phyloP scores from a whole-genome alignment of 1,284 basidiomycete species.

The Phellopilus nigrolimitatus region DNA sequence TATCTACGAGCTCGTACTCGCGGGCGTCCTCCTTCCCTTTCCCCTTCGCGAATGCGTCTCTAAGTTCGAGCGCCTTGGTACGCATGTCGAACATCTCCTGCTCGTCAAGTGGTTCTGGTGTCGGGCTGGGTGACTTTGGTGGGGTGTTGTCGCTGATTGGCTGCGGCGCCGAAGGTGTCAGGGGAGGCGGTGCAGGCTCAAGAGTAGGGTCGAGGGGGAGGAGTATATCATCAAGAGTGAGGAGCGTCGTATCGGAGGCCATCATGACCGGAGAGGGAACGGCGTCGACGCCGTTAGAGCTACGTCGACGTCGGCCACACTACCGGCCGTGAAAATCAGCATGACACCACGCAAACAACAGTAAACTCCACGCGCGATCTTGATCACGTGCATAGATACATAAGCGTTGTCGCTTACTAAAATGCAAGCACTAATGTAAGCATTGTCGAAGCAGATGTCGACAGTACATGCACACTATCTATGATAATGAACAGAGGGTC shows the following conservation, averaged over 20 bases:
- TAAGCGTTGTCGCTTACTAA: too few species aligned
- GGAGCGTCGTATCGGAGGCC: background rate
- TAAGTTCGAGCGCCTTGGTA: constrained; percentile 27
- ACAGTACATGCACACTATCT: too few species aligned
- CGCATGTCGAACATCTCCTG: constrained; percentile 32
- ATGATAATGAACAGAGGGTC: too few species aligned
- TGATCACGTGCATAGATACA: too few species aligned
- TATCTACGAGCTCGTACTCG: constrained; percentile 52
- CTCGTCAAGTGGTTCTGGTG: constrained; percentile 32
- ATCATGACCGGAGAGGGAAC: background rate
- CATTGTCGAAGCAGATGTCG: too few species aligned
- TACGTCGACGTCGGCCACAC: constrained; percentile 7
- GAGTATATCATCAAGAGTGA: background rate
- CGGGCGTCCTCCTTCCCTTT: constrained; percentile 25
- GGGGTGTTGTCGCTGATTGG: background rate
- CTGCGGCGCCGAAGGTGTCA: background rate
- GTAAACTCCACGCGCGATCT: too few species aligned
- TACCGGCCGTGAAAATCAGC: constrained; percentile 9
- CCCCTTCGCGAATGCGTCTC: constrained; percentile 21
- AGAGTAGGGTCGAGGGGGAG: background rate
- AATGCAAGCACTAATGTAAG: too few species aligned
- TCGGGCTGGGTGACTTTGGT: constrained; percentile 16
- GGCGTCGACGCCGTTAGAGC: background rate
- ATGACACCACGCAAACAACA: constrained; percentile 12
- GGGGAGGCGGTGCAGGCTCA: constrained; percentile 23